Evolutionary conservation across 768 basidiomycete genomes (phyloP).

Genomic region (Mycena polygramma): DNA sequence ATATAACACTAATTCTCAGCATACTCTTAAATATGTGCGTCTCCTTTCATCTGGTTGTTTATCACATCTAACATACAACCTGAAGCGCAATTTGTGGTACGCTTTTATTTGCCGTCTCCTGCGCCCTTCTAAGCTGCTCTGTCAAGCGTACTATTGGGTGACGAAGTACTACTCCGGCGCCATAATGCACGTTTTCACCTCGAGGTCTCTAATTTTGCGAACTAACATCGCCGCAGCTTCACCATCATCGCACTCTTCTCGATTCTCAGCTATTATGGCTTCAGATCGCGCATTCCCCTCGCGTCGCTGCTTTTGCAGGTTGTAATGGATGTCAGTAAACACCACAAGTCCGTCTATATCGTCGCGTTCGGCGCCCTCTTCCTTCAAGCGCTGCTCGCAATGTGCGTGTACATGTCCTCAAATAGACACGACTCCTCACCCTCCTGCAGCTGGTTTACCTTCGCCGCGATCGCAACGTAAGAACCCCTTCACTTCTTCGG

Average conservation of each 20-base stretch:
- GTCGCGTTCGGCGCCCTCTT: slow-evolving; percentile 81
- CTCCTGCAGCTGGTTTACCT: slow-evolving; percentile 75
- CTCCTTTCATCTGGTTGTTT: slow-evolving; percentile 9
- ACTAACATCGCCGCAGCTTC: slow-evolving; percentile 64
- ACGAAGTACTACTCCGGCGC: slow-evolving; percentile 82
- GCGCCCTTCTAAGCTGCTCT: slow-evolving; percentile 3
- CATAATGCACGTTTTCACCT: slow-evolving; percentile 51
- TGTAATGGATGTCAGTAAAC: slow-evolving; percentile 87
- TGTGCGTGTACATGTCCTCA: slow-evolving; percentile 57
- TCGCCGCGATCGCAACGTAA: slow-evolving; percentile 81
- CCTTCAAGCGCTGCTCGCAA: slow-evolving; percentile 76
- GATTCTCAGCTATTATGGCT: slow-evolving; percentile 80
- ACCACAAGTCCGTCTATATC: slow-evolving; percentile 84
- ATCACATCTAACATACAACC: slow-evolving; percentile 5
- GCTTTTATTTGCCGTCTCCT: not conserved
- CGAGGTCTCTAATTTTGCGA: not conserved
- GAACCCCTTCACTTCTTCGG: slow-evolving; percentile 27
- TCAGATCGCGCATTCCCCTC: slow-evolving; percentile 80
- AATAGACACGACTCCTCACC: slow-evolving; percentile 18
- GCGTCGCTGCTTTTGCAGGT: slow-evolving; percentile 85
- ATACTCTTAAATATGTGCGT: slow-evolving; percentile 75
- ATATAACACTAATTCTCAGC: slow-evolving; percentile 76
- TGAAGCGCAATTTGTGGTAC: slow-evolving; percentile 70
- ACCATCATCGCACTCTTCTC: slow-evolving; percentile 84
- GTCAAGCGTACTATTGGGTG: slow-evolving; percentile 74